phyloP scores from a whole-genome alignment of 441 rosid species.

The Pelargonium myrrhifolium region DNA sequence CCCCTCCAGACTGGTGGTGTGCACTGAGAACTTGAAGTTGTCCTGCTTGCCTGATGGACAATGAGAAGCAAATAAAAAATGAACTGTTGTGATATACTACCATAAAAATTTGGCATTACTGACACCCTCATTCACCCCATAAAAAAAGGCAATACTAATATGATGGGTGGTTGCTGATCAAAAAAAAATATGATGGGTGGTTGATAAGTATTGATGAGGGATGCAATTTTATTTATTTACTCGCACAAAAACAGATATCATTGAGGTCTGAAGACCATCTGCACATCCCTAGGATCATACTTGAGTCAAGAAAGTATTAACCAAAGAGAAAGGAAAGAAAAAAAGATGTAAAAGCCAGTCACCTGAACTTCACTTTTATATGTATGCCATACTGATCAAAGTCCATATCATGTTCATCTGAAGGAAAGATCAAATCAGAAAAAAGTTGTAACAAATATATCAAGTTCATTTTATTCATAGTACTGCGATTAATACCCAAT shows the following conservation, averaged over 20 bases:
- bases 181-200: not conserved
- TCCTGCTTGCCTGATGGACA: conserved; percentile 55
- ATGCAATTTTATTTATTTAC: not conserved
- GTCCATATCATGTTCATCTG: conserved; percentile 83
- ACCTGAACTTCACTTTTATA: conserved; percentile 93
- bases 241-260: not conserved
- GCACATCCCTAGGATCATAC: not conserved
- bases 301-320: no score
- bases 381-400: conserved; percentile 83
- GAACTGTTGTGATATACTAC: not conserved
- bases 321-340: not conserved
- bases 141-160: not conserved
- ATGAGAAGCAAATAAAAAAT: conserved; percentile 18
- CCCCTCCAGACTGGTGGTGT: conserved; percentile 98
- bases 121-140: conserved; percentile 2
- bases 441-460: conserved; percentile 12
- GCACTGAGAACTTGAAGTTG: conserved; percentile 90
- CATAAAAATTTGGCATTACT: not conserved
- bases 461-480: conserved; percentile 5
- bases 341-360: conserved; percentile 15
- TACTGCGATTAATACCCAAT: conserved; percentile 37
- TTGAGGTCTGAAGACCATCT: not conserved
- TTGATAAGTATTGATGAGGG: not conserved
- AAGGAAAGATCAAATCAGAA: conserved; percentile 21
- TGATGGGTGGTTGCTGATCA: no score